Evolutionary conservation across 2,329 filamentous ascomycete species (phyloP).

Genomic region (Aspergillus pseudoglaucus): DNA sequence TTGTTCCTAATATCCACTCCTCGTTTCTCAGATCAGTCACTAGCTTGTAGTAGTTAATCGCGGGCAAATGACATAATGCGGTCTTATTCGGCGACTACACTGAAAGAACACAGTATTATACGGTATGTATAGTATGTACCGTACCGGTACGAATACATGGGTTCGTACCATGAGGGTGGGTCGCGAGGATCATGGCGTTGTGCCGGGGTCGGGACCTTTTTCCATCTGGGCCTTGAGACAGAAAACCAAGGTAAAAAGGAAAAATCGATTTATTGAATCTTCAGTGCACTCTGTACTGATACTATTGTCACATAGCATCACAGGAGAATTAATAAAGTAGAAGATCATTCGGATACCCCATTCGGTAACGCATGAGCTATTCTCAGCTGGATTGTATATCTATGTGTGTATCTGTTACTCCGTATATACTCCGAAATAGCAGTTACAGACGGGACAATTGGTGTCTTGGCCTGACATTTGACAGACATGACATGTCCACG

Average conservation of each 20-base stretch:
- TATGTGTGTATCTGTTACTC: too few species aligned
- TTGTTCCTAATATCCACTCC: conserved; percentile 10
- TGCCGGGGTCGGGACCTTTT: not conserved
- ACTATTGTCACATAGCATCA: not conserved
- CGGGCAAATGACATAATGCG: not conserved
- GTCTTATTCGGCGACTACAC: not conserved
- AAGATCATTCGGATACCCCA: too few species aligned
- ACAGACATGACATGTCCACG: not conserved
- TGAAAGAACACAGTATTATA: too few species aligned
- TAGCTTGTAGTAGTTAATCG: not conserved
- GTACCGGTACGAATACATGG: not conserved
- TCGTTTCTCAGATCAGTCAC: not conserved
- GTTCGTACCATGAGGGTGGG: conserved; percentile 18
- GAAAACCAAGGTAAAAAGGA: not conserved
- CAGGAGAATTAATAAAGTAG: too few species aligned
- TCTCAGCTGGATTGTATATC: too few species aligned
- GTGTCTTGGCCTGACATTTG: not conserved
- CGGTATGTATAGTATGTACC: too few species aligned
- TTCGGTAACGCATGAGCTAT: too few species aligned
- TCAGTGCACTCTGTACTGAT: not conserved
- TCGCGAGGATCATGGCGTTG: conserved; percentile 11
- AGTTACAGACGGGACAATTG: not conserved
- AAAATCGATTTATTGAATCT: not conserved
- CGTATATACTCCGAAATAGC: not conserved
- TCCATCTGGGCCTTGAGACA: not conserved